Conservation (phyloP, 1,284 basidiomycete genomes). For the Lignosus rhinocerotis region DNA sequence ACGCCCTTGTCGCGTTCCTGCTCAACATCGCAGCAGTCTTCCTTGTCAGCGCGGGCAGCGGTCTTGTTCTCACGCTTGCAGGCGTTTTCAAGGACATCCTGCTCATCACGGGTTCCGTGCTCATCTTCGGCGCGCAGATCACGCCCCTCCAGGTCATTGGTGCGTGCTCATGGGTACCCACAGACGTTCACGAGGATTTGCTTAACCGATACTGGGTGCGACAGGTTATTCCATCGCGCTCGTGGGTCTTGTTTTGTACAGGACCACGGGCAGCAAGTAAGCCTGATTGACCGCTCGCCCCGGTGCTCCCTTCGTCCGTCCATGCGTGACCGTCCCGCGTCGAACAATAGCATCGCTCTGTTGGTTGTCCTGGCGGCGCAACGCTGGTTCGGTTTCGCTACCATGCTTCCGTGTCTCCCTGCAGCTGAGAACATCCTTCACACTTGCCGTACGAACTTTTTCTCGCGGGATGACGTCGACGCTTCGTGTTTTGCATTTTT, state of each 20-base stretch:
- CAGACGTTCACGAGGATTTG: too few species aligned
- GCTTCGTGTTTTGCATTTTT: background rate
- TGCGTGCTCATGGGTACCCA: slow-evolving; percentile 31
- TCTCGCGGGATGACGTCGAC: background rate
- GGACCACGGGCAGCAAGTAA: slow-evolving; percentile 73
- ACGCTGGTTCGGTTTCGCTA: background rate
- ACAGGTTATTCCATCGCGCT: slow-evolving; percentile 80
- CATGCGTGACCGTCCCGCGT: background rate
- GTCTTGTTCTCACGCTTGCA: slow-evolving; percentile 89
- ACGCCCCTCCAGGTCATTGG: slow-evolving; percentile 88
- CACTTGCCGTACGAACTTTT: background rate
- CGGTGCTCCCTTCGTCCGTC: background rate
- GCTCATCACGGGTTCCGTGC: slow-evolving; percentile 86
- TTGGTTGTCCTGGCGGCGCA: background rate
- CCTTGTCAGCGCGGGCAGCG: slow-evolving; percentile 86
- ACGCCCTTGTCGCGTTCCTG: slow-evolving; percentile 87
- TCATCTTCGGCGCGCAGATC: slow-evolving; percentile 79
- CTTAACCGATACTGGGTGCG: too few species aligned
- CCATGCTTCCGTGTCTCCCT: too few species aligned
- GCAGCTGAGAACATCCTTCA: background rate
- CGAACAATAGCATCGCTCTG: background rate
- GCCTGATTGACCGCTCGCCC: background rate
- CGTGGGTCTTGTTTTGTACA: slow-evolving; percentile 80
- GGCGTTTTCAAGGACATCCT: slow-evolving; percentile 96
- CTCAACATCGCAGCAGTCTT: slow-evolving; percentile 95